Evolutionary conservation across 1,284 basidiomycete species (phyloP), one percentile per base, ranked within the genome.

Genomic region (Butyriboletus regius): DNA sequence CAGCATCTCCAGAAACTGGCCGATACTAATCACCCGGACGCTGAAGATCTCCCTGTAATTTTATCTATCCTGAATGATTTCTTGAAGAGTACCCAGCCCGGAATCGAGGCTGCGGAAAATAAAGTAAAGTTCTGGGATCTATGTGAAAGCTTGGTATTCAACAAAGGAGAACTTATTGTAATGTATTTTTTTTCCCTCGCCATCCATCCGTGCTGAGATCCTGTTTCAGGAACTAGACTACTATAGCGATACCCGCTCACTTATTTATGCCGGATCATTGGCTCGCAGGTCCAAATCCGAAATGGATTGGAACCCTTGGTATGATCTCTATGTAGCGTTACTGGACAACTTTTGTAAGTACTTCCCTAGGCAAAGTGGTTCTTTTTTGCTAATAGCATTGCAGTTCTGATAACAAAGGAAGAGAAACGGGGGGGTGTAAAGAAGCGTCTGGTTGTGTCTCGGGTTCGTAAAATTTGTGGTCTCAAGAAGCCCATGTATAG

Each of bases 101-200:
- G 90, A 2, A 91, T 92, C 49, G 85, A 82, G 53, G 85, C 81
- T 15, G 86, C 89, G 1, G 87, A 91, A 64, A 77, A 78, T 53
- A 89, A 90, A 64, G 88, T 90, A 54, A 88, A 88, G 62, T 83
- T 88, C 54, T 88, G 84, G 83, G 79, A 74, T 48, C 68, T 91
- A 1, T 81, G 80, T 54, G 87, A 91, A 68, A 83, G 78, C 57
- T 63, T 92, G 48, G 67, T 79, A 12, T 88, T 81, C 60, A 78
- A 80, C 60, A 81, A 76, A 53, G 88, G 85, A 33, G 89, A 91
- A 64, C 81, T 91, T 22, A 82, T 90, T 35, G 88, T 89, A 61
- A 54, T 38, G 75, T 67, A 4, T 40, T 45, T 40, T 45, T n/a
- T 33, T 7, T 2, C 9, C 9, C 48, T 54, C 31, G 9, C 5